Evolutionary conservation across 257 asterid genomes (phyloP), one percentile per base, ranked within the genome.

Genomic region (Plectranthus barbatus): DNA sequence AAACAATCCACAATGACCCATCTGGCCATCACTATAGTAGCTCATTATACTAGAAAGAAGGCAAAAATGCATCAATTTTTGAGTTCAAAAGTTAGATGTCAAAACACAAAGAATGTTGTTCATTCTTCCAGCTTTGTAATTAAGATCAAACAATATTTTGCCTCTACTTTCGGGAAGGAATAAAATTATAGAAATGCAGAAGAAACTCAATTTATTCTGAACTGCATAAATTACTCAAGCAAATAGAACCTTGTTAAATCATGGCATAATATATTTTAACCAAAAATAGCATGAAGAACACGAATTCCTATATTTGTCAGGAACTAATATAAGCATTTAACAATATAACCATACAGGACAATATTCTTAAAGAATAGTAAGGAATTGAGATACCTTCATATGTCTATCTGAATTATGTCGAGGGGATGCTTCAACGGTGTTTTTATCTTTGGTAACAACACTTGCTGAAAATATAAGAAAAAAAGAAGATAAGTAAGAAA

Each of bases 401-500:
- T 74, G 49, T 64, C 74, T 82, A 48, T 81, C 71, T 40, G 79
- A 52, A 51, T 40, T 72, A 68, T 66, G 83, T 68, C 69, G 68
- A 29, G 39, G 39, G 52, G 36, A 53, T 54, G 74, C 74, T 61
- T 76, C 87, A 8, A 34, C 49, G 46, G 20, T 55, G 42, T 47
- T 72, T 39, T 36, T 46, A 34, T 71, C 89, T 67, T 79, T 85
- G 29, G 84, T 86, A 24, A 80, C 72, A 29, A 60, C 78, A 83
- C 86, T 78, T 41, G 80, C 97, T 90, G 86, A 68, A 81, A 72
- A 71, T 57, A 42, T 18, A 41, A 29, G 23, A 23, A 4, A 5
- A 26, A 24, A 13, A 45, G 5, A 3, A 49, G 21, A 50, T 7
- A 40, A 29, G 8, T 2, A 52, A 34, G 39, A 24, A 2, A 1